These are phyloP conservation scores for Penicillium sp. DNA, from an alignment of 2,329 filamentous ascomycete species.

Conservation along the genomic window DNA sequence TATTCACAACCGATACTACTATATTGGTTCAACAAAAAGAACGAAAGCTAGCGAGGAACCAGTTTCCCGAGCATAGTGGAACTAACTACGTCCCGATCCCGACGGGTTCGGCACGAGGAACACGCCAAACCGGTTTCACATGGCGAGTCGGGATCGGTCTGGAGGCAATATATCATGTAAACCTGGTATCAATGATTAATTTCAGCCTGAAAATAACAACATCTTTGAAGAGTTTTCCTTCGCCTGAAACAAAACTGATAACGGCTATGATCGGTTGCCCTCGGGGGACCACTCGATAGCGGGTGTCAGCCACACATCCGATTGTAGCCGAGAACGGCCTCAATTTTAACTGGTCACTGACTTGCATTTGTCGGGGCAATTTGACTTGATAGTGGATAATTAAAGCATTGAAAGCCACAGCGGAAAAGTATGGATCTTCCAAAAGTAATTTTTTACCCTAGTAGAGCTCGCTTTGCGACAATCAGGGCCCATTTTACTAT, in stretches of 20 bases:
- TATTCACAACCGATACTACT: background rate
- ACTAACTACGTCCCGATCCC: background rate
- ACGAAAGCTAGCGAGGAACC: background rate
- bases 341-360: background rate
- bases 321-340: background rate
- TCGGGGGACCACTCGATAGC: background rate
- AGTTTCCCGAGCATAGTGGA: background rate
- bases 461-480: background rate
- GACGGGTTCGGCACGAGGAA: constrained; percentile 2
- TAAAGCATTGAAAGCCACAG: constrained; percentile 6
- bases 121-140: background rate
- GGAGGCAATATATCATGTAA: background rate
- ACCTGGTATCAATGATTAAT: background rate
- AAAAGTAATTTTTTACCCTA: background rate
- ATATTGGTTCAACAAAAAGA: background rate
- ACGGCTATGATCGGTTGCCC: constrained; percentile 10
- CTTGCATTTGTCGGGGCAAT: background rate
- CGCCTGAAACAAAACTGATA: constrained; percentile 7
- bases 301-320: constrained; percentile 7
- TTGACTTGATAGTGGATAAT: constrained; percentile 4
- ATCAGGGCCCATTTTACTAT: constrained; percentile 5
- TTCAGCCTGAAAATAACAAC: background rate
- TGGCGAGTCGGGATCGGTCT: background rate
- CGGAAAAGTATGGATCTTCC: constrained; percentile 16
- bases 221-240: background rate